Percentiles rank a stretch among this genome's conserved stretches.
Conservation (phyloP, 306 rosid genomes). For the Prunus armeniaca region DNA sequence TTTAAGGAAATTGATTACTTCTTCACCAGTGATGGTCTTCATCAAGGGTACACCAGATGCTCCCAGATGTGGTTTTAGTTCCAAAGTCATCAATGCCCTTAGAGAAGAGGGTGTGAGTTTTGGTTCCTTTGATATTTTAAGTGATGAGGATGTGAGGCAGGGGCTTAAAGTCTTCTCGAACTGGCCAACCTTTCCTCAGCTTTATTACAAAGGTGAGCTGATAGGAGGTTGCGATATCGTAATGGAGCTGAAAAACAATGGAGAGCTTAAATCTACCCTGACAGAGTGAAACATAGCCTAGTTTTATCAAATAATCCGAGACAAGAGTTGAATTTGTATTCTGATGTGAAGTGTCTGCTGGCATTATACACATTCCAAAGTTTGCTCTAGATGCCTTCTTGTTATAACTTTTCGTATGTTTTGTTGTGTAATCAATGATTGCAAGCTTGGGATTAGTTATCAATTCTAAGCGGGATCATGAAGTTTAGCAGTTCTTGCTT, state of each 20-base stretch:
- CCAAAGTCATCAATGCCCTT: conserved; percentile 75
- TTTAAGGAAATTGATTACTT: conserved; percentile 57
- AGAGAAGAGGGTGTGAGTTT: conserved; percentile 61
- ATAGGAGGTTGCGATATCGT: conserved; percentile 88
- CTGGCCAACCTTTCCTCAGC: conserved; percentile 98
- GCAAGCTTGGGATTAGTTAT: neutral
- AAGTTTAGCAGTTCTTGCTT: neutral
- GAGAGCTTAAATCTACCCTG: conserved; percentile 73
- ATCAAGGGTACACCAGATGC: conserved; percentile 91
- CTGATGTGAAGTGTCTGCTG: conserved; percentile 34
- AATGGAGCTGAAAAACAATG: conserved; percentile 63
- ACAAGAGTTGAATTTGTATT: conserved; percentile 19
- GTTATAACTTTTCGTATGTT: neutral
- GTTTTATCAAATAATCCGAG: conserved; percentile 28
- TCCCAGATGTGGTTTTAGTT: conserved; percentile 91
- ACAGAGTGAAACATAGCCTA: conserved; percentile 45
- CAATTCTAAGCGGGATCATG: neutral
- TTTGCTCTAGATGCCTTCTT: conserved; percentile 17
- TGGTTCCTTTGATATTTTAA: conserved; percentile 75
- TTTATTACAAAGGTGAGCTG: conserved; percentile 81
- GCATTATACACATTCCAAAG: conserved; percentile 25
- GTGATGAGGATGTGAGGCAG: conserved; percentile 82
- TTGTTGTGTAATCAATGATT: conserved; percentile 9
- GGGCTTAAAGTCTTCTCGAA: conserved; percentile 79
- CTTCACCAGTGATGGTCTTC: conserved; percentile 83